These are phyloP conservation scores for Xenosphaeropsis pyriputrescens DNA, from an alignment of 2,329 filamentous ascomycete genomes.

Conservation along the genomic window DNA sequence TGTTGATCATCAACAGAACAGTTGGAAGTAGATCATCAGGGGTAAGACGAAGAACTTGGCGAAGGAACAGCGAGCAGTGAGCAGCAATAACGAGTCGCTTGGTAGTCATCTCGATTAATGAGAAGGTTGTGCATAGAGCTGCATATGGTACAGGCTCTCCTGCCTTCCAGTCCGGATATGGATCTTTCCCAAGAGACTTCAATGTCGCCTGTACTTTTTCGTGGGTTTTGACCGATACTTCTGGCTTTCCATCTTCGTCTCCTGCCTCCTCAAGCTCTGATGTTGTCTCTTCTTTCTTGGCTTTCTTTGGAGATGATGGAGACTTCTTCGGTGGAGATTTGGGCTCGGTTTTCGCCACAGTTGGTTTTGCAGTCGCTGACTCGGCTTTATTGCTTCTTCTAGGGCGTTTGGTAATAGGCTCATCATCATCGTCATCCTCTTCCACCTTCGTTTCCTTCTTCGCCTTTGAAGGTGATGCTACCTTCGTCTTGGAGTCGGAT, in stretches of 20 bases:
- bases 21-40: slow-evolving; percentile 79
- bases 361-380: slow-evolving; percentile 7
- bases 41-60: slow-evolving; percentile 85
- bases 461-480: slow-evolving; percentile 10
- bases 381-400: slow-evolving; percentile 20
- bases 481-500: slow-evolving; percentile 6
- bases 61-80: slow-evolving; percentile 79
- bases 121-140: slow-evolving; percentile 87
- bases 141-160: slow-evolving; percentile 87
- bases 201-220: slow-evolving; percentile 70
- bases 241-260: slow-evolving; percentile 51
- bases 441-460: slow-evolving; percentile 15
- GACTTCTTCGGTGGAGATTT: slow-evolving; percentile 2
- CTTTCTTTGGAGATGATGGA: slow-evolving; percentile 1
- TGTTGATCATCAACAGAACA: slow-evolving; percentile 93
- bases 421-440: slow-evolving; percentile 36
- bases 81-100: slow-evolving; percentile 81
- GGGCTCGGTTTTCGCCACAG: slow-evolving; percentile 3
- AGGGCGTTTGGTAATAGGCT: slow-evolving; percentile 43
- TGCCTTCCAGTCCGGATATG: slow-evolving; percentile 90
- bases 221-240: slow-evolving; percentile 57
- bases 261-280: slow-evolving; percentile 35
- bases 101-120: slow-evolving; percentile 84
- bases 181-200: slow-evolving; percentile 53
- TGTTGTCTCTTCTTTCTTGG: slow-evolving; percentile 19